A percentile compares a stretch with the other conserved stretches of the same genome.
phyloP scores from a whole-genome alignment of 2,329 filamentous ascomycete species.

The Claviceps arundinis region DNA sequence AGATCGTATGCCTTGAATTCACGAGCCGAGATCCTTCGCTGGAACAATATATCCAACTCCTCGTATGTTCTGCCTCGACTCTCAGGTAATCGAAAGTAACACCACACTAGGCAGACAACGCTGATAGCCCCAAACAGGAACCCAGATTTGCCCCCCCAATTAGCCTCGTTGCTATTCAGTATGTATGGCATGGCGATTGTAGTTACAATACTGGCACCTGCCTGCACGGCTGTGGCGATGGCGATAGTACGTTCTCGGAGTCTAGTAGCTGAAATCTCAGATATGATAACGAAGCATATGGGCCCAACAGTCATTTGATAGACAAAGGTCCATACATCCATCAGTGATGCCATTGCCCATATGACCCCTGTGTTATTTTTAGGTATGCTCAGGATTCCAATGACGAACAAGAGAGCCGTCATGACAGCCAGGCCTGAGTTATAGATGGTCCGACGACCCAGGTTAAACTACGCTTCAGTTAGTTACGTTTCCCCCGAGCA shows the following conservation, averaged over 20 bases:
- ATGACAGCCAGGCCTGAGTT: constrained; percentile 12
- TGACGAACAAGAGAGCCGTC: constrained; percentile 26
- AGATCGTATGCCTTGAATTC: constrained; percentile 10
- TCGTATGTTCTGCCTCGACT: constrained; percentile 17
- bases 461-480: constrained; percentile 8
- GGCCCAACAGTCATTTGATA: constrained; percentile 29
- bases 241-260: constrained; percentile 20
- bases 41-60: constrained; percentile 19
- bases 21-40: constrained; percentile 8
- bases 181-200: constrained; percentile 18
- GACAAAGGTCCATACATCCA: constrained; percentile 27
- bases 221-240: constrained; percentile 15
- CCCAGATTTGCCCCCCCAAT: constrained; percentile 19
- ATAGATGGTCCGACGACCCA: constrained; percentile 28
- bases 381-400: constrained; percentile 26
- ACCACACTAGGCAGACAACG: constrained; percentile 12
- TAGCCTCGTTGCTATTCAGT: constrained; percentile 18
- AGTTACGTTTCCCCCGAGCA: neutral
- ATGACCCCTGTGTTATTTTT: constrained; percentile 18
- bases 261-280: constrained; percentile 24
- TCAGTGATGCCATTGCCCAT: constrained; percentile 25
- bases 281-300: constrained; percentile 27
- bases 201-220: constrained; percentile 13
- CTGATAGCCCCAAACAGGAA: constrained; percentile 18
- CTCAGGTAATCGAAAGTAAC: constrained; percentile 18